Evolutionary conservation across 805 yeast species (phyloP).

Genomic region (Wickerhamomyces canadensis): DNA sequence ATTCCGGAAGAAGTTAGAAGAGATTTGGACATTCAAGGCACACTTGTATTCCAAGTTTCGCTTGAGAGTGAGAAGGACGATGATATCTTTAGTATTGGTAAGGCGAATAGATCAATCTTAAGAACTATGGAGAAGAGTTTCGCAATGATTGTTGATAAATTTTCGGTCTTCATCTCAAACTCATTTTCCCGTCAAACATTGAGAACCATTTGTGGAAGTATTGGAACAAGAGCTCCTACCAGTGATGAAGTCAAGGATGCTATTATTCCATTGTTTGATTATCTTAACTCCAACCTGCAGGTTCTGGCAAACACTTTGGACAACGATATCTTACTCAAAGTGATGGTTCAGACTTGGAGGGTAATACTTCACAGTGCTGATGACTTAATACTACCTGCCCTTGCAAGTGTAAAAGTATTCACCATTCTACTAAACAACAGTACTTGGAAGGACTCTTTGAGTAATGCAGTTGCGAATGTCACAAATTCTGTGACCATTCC

Average conservation of each 20-base stretch:
- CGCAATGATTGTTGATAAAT: slow-evolving; percentile 66
- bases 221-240: slow-evolving; percentile 38
- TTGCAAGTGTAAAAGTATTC: slow-evolving; percentile 37
- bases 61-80: slow-evolving; percentile 78
- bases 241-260: slow-evolving; percentile 54
- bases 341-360: slow-evolving; percentile 80
- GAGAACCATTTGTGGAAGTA: slow-evolving; percentile 46
- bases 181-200: slow-evolving; percentile 55
- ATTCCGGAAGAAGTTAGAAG: slow-evolving; percentile 54
- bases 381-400: slow-evolving; percentile 64
- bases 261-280: slow-evolving; percentile 67
- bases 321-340: slow-evolving; percentile 47
- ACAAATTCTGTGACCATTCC: slow-evolving; percentile 30
- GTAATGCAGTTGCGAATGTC: slow-evolving; percentile 46
- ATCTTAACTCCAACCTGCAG: slow-evolving; percentile 61
- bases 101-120: slow-evolving; percentile 59
- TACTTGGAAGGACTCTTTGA: slow-evolving; percentile 36
- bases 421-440: slow-evolving; percentile 25
- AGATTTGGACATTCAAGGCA: slow-evolving; percentile 62
- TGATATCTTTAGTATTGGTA: slow-evolving; percentile 75
- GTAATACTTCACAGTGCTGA: slow-evolving; percentile 67
- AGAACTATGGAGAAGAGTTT: slow-evolving; percentile 64
- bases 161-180: slow-evolving; percentile 55
- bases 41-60: slow-evolving; percentile 57
- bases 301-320: slow-evolving; percentile 58